phyloP scores from a whole-genome alignment of 2,329 filamentous ascomycete genomes.

The Fusarium algeriense region DNA sequence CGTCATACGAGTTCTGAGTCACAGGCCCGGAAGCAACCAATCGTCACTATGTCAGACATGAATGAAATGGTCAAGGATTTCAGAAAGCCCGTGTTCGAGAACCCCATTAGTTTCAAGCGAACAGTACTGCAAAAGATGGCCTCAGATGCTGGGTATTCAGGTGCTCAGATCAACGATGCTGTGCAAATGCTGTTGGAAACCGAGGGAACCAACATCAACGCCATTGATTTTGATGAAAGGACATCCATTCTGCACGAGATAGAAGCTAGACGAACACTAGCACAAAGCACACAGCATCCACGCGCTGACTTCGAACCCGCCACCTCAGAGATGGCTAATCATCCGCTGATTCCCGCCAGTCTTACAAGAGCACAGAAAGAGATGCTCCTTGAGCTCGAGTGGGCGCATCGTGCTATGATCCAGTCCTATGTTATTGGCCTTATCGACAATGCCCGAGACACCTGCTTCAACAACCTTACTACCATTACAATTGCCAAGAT shows the following conservation, averaged over 20 bases:
- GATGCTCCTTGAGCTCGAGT: slow-evolving; percentile 75
- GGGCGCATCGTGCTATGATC: slow-evolving; percentile 76
- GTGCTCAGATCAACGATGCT: slow-evolving; percentile 50
- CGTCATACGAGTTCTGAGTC: slow-evolving; percentile 30
- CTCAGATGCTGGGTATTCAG: slow-evolving; percentile 52
- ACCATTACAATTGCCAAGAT: slow-evolving; percentile 74
- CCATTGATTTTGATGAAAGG: slow-evolving; percentile 53
- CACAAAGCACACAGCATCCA: slow-evolving; percentile 3
- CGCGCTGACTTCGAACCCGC: slow-evolving; percentile 37
- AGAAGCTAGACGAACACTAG: slow-evolving; percentile 27
- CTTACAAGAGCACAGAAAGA: slow-evolving; percentile 75
- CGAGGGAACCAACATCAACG: slow-evolving; percentile 48
- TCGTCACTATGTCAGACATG: slow-evolving; percentile 45
- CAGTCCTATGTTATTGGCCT: slow-evolving; percentile 75
- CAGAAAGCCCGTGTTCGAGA: slow-evolving; percentile 42
- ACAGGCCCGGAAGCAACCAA: slow-evolving; percentile 23
- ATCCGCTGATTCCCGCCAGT: slow-evolving; percentile 62
- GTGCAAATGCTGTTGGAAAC: slow-evolving; percentile 53
- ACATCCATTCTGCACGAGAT: slow-evolving; percentile 26
- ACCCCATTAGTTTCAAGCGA: slow-evolving; percentile 48
- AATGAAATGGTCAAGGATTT: slow-evolving; percentile 40
- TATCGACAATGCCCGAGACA: slow-evolving; percentile 65
- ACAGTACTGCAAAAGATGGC: slow-evolving; percentile 55
- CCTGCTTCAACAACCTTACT: slow-evolving; percentile 65
- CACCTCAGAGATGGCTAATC: slow-evolving; percentile 44